Evolutionary conservation across 768 basidiomycete species (phyloP), one percentile per base, ranked within the genome.

Genomic region (Cantharellus anzutake): DNA sequence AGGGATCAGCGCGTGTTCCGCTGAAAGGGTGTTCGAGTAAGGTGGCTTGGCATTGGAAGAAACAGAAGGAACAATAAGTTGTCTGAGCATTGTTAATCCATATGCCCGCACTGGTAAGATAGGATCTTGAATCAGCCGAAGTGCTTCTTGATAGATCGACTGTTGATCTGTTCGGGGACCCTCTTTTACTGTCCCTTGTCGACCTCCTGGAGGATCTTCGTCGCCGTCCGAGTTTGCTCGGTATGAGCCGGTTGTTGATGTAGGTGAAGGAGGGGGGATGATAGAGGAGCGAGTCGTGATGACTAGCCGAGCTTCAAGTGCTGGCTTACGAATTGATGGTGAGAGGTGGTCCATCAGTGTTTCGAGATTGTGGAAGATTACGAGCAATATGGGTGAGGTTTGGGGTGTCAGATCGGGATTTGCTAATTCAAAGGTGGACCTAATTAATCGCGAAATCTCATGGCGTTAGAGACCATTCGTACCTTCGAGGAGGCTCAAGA

Each of bases 21-120:
- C 58, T 3, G 58, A 7, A 7, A 62, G 60, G 16, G 60, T 35
- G 41, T 48, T 42, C 11, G 34, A n/a, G 34, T 52, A 35, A 37
- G 51, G 29, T 11, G 44, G 44, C 29, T 14, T 34, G 29, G 34
- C 52, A 51, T 35, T 65, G 61, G 4, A 66, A 67, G 16, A 64
- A 38, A 65, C 48, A 7, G 62, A 64, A 4, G 76, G 71, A 34
- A 76, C 73, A 20, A 92, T 81, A 35, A 97, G 78, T 62, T 88
- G 78, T 55, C 85, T 81, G 29, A 98, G 76, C 34, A 92, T 74
- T 42, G 89, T 73, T 2, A 97, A 74, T 3, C 94, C 94, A 67
- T 97, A 92, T 0, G 89, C 94, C 53, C 93, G 83, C 44, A 98
- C 92, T 29, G 94, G 93, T 5, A 97, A 75, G 41, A 94, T 80